Evolutionary conservation across 2,329 filamentous ascomycete species (phyloP), one percentile per base, ranked within the genome.

Genomic region (Microcyclospora tardicrescens): DNA sequence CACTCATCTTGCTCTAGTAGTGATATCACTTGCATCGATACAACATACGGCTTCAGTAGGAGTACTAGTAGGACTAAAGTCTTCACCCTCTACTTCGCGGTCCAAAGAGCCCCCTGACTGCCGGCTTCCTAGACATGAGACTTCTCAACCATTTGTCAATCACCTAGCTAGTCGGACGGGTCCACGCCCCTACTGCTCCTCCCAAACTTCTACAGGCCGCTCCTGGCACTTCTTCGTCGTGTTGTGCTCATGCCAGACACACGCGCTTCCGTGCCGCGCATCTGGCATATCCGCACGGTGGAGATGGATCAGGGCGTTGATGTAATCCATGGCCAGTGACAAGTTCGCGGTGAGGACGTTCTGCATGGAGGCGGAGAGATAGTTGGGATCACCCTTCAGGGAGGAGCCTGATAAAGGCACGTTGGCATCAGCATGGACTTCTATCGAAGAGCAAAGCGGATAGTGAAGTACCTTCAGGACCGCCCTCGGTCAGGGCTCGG

Each of bases 211-310:
- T n/a, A 14, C 8, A n/a, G 16, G 15, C 10, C 34, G 36, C 34
- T 19, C 19, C 11, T 15, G 14, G 31, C 47, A 50, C 32, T 36
- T 32, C 31, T 15, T 16, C 24, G 43, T 47, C 31, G 15, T 28
- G 34, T 49, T 37, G 37, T 59, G 55, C 28, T 47, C 46, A 36
- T 60, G 58, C 45, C 48, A 60, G 1, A 38, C 42, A 34, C 57
- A 58, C 14, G 49, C 43, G 2, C 33, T 16, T 1, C 56, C 56
- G 39, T 47, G 51, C 36, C 57, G 45, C 5, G 51, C 51, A 48
- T 59, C 57, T 10, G 27, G 28, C 16, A 34, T 28, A 3, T 29
- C 39, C 2, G 36, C 28, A 14, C 33, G 49, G 39, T 49, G 43
- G 33, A 58, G 35, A 36, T 43, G 43, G 34, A 56, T 43, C 32